Evolutionary conservation across 371 early-diverging fungal genomes (phyloP).

Genomic region (Parasitella parasitica): DNA sequence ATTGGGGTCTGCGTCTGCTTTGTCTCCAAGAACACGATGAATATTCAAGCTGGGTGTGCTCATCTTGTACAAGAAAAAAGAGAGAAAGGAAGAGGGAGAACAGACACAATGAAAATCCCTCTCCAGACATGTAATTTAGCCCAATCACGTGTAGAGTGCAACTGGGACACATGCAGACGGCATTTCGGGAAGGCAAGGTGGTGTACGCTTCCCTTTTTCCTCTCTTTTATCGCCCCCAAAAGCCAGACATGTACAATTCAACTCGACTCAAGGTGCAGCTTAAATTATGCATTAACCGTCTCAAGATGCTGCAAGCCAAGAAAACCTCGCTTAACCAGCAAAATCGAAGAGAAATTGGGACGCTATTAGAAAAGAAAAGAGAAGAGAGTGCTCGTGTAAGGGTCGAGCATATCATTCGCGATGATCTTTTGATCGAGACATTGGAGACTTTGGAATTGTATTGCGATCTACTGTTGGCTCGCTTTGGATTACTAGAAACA

Average conservation of each 20-base stretch:
- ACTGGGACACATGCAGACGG: not conserved
- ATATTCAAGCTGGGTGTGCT: conserved; percentile 4
- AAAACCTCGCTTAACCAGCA: conserved; percentile 74
- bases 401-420: conserved; percentile 91
- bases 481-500: conserved; percentile 85
- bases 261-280: conserved; percentile 82
- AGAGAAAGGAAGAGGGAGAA: not conserved
- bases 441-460: conserved; percentile 90
- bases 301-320: conserved; percentile 88
- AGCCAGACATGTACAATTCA: conserved; percentile 51
- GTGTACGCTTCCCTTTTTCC: not conserved
- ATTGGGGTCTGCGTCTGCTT: conserved; percentile 13
- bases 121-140: not conserved
- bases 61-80: not conserved
- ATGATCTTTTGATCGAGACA: conserved; percentile 88
- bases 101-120: not conserved
- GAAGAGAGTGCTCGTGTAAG: conserved; percentile 86
- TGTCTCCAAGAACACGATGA: conserved; percentile 4
- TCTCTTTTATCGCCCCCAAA: not conserved
- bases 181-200: not conserved
- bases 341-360: conserved; percentile 82
- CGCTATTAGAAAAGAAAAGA: conserved; percentile 79
- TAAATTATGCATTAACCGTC: conserved; percentile 80
- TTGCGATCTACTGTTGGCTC: conserved; percentile 84
- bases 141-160: not conserved